Conservation (phyloP, 108 stramenopile genomes). For the Fistulifera pelliculosa region DNA sequence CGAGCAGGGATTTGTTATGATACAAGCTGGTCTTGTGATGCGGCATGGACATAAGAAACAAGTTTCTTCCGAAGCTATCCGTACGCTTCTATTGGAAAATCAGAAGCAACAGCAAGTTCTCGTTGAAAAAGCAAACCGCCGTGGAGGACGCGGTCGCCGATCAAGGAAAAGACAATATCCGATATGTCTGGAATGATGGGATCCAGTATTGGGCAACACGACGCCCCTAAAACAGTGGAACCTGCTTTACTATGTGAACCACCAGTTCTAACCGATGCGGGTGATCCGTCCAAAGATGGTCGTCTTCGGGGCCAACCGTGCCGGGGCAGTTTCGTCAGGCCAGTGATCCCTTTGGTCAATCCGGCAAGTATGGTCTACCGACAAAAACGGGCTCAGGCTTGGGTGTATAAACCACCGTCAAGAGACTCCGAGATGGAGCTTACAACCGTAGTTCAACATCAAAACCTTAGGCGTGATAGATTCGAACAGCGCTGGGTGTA, state of each 20-base stretch:
- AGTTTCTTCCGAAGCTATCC: slow-evolving; percentile 59
- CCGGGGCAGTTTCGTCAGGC: slow-evolving; percentile 68
- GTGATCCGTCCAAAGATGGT: slow-evolving; percentile 36
- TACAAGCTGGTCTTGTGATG: slow-evolving; percentile 69
- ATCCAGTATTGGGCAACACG: slow-evolving; percentile 17
- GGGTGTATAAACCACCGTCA: too few relatives aligned
- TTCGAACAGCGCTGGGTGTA: too few relatives aligned
- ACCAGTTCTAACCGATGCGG: slow-evolving; percentile 15
- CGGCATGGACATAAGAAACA: slow-evolving; percentile 62
- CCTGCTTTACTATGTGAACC: background rate
- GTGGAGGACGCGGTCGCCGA: slow-evolving; percentile 67
- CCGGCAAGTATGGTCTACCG: slow-evolving; percentile 15
- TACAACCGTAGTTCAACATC: too few relatives aligned
- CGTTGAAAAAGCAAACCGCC: slow-evolving; percentile 63
- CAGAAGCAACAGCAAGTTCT: slow-evolving; percentile 42
- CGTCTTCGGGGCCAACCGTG: slow-evolving; percentile 50
- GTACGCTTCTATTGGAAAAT: slow-evolving; percentile 45
- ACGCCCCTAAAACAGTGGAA: slow-evolving; percentile 13
- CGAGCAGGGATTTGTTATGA: slow-evolving; percentile 3
- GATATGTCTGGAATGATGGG: slow-evolving; percentile 71
- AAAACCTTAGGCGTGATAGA: too few relatives aligned
- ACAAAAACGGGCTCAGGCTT: too few relatives aligned
- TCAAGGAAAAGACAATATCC: slow-evolving; percentile 64
- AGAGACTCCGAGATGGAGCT: too few relatives aligned
- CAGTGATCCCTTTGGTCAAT: slow-evolving; percentile 53